Base-by-base conservation (phyloP, 371 early-diverging fungal species). In the Mortierella sp. region DNA sequence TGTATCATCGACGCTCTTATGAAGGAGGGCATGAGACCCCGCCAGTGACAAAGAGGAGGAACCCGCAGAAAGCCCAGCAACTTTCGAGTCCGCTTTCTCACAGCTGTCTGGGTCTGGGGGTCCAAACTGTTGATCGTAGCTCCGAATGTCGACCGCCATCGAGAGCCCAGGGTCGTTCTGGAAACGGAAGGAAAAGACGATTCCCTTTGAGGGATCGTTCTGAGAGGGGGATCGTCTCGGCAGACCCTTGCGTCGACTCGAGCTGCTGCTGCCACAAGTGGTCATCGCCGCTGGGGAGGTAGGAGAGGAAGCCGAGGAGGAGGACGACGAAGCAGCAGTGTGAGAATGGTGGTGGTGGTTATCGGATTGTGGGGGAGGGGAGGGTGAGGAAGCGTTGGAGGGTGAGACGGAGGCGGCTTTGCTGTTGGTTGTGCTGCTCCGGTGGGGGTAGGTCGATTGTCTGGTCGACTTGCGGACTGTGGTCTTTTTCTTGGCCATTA, bases 131-230 rank as follows among this genome's bases (percentile, higher is more conserved):
- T 84, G 84, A 80, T 84, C 84, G 65, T 84, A 84, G 70, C 78
- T 84, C 49, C 75, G 81, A 58, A 84, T 84, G 81, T 84, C 76
- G 48, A 84, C 81, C 24, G 84, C 65, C 81, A 84, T 84, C 74
- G 84, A 75, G 41, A 84, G 56, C 14, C 75, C 76, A 48, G 84
- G 74, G 71, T 84, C 81, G 21, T 80, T 80, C 71, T 84, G 81
- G 78, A 84, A 73, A 10, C 81, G 78, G 51, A 84, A 84, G 27
- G 81, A 81, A 48, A 84, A 84, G 74, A 84, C 84, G 41, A 84
- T 84, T 21, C 84, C 84, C 79, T 81, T 80, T 51, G 84, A 81
- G 6, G 75, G 70, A 78, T 84, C 84, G 71, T 78, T 75, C 65
- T 84, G 84, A 29, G 84, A 84, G 24, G 81, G 84, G 3, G 84